Base-by-base conservation (phyloP, 2,329 filamentous ascomycete species). In the Metarhizium rileyi region DNA sequence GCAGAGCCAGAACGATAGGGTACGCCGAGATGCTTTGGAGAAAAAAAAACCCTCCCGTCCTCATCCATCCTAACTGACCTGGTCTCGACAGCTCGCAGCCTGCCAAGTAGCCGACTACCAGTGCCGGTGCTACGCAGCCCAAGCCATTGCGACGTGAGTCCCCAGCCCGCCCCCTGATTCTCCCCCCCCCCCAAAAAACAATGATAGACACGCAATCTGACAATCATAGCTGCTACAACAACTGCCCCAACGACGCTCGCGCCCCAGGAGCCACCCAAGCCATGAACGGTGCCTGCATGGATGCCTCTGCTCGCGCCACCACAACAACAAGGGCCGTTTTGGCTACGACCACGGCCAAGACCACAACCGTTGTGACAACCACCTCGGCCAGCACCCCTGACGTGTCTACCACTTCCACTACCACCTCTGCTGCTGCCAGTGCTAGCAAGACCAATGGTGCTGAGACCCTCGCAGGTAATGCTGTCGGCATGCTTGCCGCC, bases 171-270 rank as follows among this genome's bases (percentile, higher is more conserved):
- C n/a, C n/a, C 30, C 40, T 38, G 14, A 5, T 36, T 10, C 18
- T 27, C 30, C 41, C 8, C 26, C 43, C 26, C 23, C 16, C 3
- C n/a, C 41, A 9, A 12, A 40, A 5, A 44, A 12, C 20, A 5
- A 44, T 41, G 14, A 44, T 26, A 8, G n/a, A 48, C 27, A 43
- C 18, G 44, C 50, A 50, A 50, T 54, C 50, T 52, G 40, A 54
- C 46, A 30, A 27, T 9, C 8, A 27, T 22, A 74, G 72, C 53
- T 78, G 75, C 72, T 78, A 70, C 67, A 75, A 75, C 69, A 77
- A 78, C 71, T 78, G 75, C 68, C 75, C 75, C 59, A 65, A 72
- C 57, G 74, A 78, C 62, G 2, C 59, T 46, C 66, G 70, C 43
- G 63, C 58, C 53, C 48, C 56, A 47, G 48, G 60, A 20, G 66